These are phyloP conservation scores for Puccinia horiana DNA, from an alignment of 1,284 basidiomycete species.

Conservation along the genomic window DNA sequence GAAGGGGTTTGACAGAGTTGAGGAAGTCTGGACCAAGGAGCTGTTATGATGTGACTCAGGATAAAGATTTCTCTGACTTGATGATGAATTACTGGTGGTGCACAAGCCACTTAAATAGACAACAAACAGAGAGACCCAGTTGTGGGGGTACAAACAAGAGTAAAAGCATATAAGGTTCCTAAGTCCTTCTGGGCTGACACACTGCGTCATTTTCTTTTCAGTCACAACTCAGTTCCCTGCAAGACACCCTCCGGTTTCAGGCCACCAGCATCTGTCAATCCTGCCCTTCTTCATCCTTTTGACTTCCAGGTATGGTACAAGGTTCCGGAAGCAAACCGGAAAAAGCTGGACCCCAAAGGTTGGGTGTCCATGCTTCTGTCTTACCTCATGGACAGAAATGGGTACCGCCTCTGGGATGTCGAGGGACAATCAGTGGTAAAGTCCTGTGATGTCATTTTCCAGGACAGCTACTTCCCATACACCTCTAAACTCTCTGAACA, in stretches of 20 bases:
- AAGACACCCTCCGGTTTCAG: neutral
- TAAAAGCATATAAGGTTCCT: no score
- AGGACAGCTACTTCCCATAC: neutral
- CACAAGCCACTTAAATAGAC: no score
- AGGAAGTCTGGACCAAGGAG: no score
- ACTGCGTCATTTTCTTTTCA: neutral
- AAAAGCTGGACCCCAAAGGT: neutral
- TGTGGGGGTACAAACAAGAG: no score
- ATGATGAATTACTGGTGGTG: no score
- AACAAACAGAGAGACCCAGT: no score
- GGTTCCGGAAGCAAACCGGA: neutral
- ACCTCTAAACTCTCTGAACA: neutral
- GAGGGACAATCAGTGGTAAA: neutral
- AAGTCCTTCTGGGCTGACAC: neutral
- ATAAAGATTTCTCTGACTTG: no score
- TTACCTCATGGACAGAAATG: neutral
- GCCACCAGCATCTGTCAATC: neutral
- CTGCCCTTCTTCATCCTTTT: neutral
- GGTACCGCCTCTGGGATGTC: neutral
- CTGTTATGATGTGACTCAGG: no score
- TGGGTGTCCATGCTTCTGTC: neutral
- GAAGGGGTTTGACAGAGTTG: no score
- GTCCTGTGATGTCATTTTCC: conserved; percentile 14
- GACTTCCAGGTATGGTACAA: neutral
- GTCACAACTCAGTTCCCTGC: conserved; percentile 1